Evolutionary conservation across 1,284 basidiomycete genomes (phyloP), one percentile per base, ranked within the genome.

Genomic region (Cutaneotrichosporon dermatis): DNA sequence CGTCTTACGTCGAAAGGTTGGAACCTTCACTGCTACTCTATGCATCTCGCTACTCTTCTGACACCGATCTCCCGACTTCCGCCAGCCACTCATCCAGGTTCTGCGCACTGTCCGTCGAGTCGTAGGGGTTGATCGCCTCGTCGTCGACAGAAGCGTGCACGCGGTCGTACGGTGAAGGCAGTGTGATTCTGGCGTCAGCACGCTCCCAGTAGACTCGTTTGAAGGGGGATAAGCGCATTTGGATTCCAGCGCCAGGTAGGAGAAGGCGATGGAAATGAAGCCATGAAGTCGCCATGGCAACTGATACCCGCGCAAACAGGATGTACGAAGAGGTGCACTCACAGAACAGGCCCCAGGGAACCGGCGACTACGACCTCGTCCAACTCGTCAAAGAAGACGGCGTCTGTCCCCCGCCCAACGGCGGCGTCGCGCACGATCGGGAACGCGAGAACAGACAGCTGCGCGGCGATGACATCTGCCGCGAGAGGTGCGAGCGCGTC

Each of bases 311-410:
- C 4, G 52, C 34, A 42, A 4, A 6, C n/a, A 46, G 8, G 13
- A 39, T 2, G 12, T 33, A 25, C 6, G 64, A 66, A 55, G 59
- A 67, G 64, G 15, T 13, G 35, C 13, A 49, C 53, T 57, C 11
- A 73, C 51, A 3, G 33, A 10, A 51, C 15, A 4, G 59, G 50
- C 4, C 68, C 67, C 2, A 60, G 34, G 4, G 42, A 41, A 13
- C 52, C 61, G 6, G 68, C 58, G 15, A 64, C 54, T 15, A 72
- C 59, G 10, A 52, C 45, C 2, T 62, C 60, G 57, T 74, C 70
- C 11, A 74, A 59, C 54, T 71, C 67, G 54, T 72, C 71, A 12
- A 66, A 61, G 60, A 69, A 71, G 10, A 69, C 46, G 12, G 51
- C 43, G 11, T 44, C 11, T 39, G 46, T 40, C 13, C 51, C 55